These are phyloP conservation scores for Termitomyces sp. DNA, from an alignment of 768 basidiomycete genomes.

Conservation along the genomic window DNA sequence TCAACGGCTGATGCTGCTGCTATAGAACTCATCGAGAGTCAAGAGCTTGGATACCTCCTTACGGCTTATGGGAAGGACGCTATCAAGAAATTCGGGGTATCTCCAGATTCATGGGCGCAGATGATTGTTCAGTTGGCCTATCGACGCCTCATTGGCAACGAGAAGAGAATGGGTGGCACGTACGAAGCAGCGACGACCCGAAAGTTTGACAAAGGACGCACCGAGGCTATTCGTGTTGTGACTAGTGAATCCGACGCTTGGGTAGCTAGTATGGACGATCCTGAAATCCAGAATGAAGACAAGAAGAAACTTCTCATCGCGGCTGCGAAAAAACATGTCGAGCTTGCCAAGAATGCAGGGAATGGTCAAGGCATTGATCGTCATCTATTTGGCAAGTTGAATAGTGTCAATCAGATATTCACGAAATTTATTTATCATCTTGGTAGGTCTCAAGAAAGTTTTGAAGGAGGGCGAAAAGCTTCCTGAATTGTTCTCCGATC, in stretches of 20 bases:
- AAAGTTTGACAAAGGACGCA: conserved; percentile 82
- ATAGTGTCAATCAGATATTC: not conserved
- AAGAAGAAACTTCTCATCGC: conserved; percentile 48
- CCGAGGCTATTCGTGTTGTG: conserved; percentile 89
- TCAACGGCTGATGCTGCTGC: conserved; percentile 50
- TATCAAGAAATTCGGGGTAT: conserved; percentile 84
- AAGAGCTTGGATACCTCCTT: conserved; percentile 55
- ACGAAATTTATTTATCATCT: not conserved
- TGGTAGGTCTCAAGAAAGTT: conserved; percentile 64
- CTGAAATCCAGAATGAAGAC: conserved; percentile 30
- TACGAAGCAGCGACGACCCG: conserved; percentile 95
- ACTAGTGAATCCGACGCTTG: conserved; percentile 73
- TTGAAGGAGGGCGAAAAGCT: conserved; percentile 55
- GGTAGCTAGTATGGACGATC: conserved; percentile 69
- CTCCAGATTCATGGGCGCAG: conserved; percentile 94
- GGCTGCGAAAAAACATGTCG: conserved; percentile 62
- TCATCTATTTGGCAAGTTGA: conserved; percentile 69
- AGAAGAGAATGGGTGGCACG: conserved; percentile 66
- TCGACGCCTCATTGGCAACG: conserved; percentile 54
- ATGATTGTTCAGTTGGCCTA: conserved; percentile 91
- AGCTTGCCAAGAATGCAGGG: conserved; percentile 60
- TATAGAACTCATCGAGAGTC: conserved; percentile 52
- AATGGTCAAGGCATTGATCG: conserved; percentile 78
- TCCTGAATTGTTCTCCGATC: conserved; percentile 73
- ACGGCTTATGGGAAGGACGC: conserved; percentile 81